Base-by-base conservation (phyloP, 495 filamentous ascomycete genomes). In the Chaetomium cochliodes region DNA sequence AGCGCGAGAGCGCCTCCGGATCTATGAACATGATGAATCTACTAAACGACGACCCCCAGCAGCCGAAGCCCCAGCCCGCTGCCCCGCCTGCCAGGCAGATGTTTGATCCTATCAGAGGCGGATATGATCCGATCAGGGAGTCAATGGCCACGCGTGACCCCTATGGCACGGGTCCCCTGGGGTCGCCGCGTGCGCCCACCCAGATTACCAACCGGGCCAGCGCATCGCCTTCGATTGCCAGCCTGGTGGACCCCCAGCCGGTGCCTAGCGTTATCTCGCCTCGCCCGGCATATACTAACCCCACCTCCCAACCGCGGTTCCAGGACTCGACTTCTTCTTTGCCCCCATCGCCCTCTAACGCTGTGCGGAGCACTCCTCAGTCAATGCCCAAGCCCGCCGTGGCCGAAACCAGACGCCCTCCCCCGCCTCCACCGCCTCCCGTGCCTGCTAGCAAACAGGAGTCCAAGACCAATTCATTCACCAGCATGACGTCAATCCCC, bases 181-280 rank as follows among this genome's bases (percentile, higher is more conserved):
- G 79, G 23, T 83, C 85, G n/a, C 81, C 84, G 20, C 80, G 84
- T 16, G 80, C 83, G 0, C 79, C 80, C 18, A 62, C 73, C 66
- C 80, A 77, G 58, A 69, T 70, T 62, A 74, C 77, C 47, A 89
- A 86, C 70, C 85, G 90, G 57, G 90, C 92, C 20, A 94, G 90
- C 72, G 89, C 90, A 22, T 96, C 92, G 26, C 92, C 92, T 9
- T 91, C 92, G 0, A 96, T 97, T 65, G 87, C 91, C 22, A 94
- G 91, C 73, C 82, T 96, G 42, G 92, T 96, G 47, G 92, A 97
- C 65, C 91, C 90, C 9, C 86, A 89, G 13, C 74, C 73, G 13
- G 72, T 76, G 61, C 75, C 78, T 57, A 57, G 33, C 20, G 74
- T 79, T 41, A 75, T 80, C 25, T 82, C 84, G 3, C 79, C 79